Base-by-base conservation (phyloP, 73 alveolate genomes). In the Tetrahymena borealis region DNA sequence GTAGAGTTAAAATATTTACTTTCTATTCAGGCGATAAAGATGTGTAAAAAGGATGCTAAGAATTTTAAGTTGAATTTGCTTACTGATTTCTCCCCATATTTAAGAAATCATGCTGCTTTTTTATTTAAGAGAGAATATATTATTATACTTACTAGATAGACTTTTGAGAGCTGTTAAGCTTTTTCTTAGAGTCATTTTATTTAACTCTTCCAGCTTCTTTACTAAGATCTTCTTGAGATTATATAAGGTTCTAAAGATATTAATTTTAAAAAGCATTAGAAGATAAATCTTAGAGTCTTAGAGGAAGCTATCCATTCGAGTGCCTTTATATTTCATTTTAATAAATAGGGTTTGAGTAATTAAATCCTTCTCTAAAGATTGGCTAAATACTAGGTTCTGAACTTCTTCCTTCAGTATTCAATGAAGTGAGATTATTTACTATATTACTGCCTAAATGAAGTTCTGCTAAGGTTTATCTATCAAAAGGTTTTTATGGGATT, bases 321-420 rank as follows among this genome's bases (percentile, higher is more conserved):
- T 60, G n/a, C 28, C 85, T 60, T 32, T 60, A 60, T 10, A 2
- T 16, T 60, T 60, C 85, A 20, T 60, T 60, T 60, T 60, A 20
- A 60, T 60, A 60, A 9, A 15, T 11, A 3, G 85, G 85, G 28
- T 60, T 20, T 60, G 28, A n/a, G 18, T 24, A 2, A 32, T 24
- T 60, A 60, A 60, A 60, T 13, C 85, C 85, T 24, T 60, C 85
- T 60, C 85, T 60, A 60, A n/a, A 60, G 3, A 35, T 60, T 7
- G 85, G 85, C 85, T 60, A 20, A 60, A 60, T 60, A 60, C 85
- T 60, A 24, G 85, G 85, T n/a, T 60, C 85, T n/a, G 85, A 60
- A 35, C 85, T 60, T n/a, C 85, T 60, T 6, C 85, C 85, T 60
- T 60, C 85, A 6, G 85, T 60, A 15, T 60, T 60, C 7, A 60